phyloP scores from a whole-genome alignment of 2,329 filamentous ascomycete genomes.

The Aspergillus costaricaensis region DNA sequence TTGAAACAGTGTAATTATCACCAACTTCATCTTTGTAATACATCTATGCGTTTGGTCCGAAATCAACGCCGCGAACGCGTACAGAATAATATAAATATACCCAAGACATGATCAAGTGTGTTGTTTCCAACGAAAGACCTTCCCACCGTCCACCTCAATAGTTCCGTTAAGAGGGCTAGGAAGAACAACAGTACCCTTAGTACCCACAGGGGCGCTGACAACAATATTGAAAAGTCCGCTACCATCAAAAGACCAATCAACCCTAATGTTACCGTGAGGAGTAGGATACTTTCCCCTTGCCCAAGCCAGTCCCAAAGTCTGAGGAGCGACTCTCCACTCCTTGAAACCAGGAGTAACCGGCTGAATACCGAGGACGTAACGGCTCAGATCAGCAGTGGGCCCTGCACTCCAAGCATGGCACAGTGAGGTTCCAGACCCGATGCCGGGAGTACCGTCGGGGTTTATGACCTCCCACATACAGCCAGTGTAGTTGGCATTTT shows the following conservation, averaged over 20 bases:
- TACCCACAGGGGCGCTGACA: constrained; percentile 9
- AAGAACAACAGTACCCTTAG: constrained; percentile 9
- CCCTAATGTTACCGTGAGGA: constrained; percentile 9
- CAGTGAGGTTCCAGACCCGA: constrained; percentile 30
- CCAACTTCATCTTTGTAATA: no score
- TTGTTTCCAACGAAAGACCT: neutral
- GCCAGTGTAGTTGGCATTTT: constrained; percentile 17
- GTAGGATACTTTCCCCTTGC: constrained; percentile 12
- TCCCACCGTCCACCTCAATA: neutral
- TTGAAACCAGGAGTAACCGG: constrained; percentile 24
- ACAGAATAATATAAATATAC: no score
- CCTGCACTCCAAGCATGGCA: constrained; percentile 40
- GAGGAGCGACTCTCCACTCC: constrained; percentile 19
- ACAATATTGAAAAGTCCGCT: constrained; percentile 1
- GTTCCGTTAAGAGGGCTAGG: neutral
- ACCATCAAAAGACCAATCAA: constrained; percentile 8
- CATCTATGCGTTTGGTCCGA: no score
- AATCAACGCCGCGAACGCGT: no score
- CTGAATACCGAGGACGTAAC: constrained; percentile 30
- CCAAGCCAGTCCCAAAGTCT: constrained; percentile 23
- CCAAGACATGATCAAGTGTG: no score
- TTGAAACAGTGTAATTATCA: no score
- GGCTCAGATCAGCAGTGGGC: constrained; percentile 36
- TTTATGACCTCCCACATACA: constrained; percentile 16
- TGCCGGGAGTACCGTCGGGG: constrained; percentile 12